Percentiles rank a stretch among this genome's conserved stretches.
Evolutionary conservation across 805 yeast species (phyloP).

Genomic region (Saturnispora gosingensis): DNA sequence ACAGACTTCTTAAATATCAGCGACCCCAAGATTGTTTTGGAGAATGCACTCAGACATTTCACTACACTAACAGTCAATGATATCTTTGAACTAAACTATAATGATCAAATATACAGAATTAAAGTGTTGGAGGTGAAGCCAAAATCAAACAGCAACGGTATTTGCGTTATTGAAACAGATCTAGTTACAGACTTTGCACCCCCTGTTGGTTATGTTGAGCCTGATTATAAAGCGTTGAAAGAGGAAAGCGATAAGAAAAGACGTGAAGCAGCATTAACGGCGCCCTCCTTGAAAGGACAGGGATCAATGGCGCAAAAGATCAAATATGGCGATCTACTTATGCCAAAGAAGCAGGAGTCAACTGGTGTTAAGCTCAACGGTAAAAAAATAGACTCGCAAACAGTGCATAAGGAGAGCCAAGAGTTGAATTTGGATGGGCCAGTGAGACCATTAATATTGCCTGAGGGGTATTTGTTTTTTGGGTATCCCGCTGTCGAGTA

Average conservation of each 20-base stretch:
- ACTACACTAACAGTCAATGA: slow-evolving; percentile 81
- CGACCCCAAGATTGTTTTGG: slow-evolving; percentile 95
- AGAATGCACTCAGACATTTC: slow-evolving; percentile 82
- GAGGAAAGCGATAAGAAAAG: slow-evolving; percentile 31
- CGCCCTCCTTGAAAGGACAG: slow-evolving; percentile 27
- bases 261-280: slow-evolving; percentile 31
- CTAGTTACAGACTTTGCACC: slow-evolving; percentile 97
- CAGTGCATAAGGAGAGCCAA: slow-evolving; percentile 3
- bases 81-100: slow-evolving; percentile 75
- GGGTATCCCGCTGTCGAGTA: slow-evolving; percentile 74
- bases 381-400: slow-evolving; percentile 25
- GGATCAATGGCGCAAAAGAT: slow-evolving; percentile 75
- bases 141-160: slow-evolving; percentile 50
- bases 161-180: slow-evolving; percentile 95
- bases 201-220: slow-evolving; percentile 97
- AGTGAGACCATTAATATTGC: slow-evolving; percentile 64
- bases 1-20: slow-evolving; percentile 87
- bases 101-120: slow-evolving; percentile 67
- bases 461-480: slow-evolving; percentile 82
- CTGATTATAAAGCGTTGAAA: slow-evolving; percentile 44
- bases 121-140: slow-evolving; percentile 86
- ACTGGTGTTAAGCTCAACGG: slow-evolving; percentile 69
- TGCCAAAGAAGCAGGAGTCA: slow-evolving; percentile 38
- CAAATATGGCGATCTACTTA: slow-evolving; percentile 52
- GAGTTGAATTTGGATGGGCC: slow-evolving; percentile 45